phyloP scores from a whole-genome alignment of 1,284 basidiomycete species.

The Ustilago shanxiensis region DNA sequence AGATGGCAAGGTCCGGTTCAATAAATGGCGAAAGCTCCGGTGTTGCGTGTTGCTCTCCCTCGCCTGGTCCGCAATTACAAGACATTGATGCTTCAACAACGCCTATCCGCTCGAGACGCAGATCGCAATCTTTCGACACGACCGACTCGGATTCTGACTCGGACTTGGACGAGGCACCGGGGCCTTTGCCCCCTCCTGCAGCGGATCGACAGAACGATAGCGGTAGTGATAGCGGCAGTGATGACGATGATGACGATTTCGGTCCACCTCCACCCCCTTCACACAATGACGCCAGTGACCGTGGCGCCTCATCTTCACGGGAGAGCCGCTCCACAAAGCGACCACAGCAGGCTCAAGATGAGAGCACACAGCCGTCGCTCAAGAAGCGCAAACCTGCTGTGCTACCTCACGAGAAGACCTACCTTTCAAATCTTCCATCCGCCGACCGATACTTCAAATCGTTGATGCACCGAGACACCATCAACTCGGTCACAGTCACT shows the following conservation, averaged over 20 bases:
- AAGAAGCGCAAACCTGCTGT: constrained; percentile 37
- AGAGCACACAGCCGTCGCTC: not conserved
- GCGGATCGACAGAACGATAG: not conserved
- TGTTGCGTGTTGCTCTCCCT: constrained; percentile 12
- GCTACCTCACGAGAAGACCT: constrained; percentile 82
- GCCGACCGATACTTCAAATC: constrained; percentile 95
- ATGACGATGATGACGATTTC: constrained; percentile 18
- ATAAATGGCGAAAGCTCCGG: not conserved
- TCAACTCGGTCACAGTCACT: constrained; percentile 81
- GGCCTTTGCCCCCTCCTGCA: constrained; percentile 10
- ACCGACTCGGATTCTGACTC: constrained; percentile 26
- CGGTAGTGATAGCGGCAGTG: no score
- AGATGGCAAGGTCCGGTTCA: not conserved
- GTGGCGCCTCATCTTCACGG: not conserved
- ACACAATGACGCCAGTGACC: not conserved
- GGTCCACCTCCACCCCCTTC: constrained; percentile 30
- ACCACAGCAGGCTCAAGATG: constrained; percentile 3
- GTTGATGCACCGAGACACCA: constrained; percentile 96
- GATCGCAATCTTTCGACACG: constrained; percentile 34
- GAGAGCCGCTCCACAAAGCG: constrained; percentile 15
- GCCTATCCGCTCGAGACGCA: constrained; percentile 2
- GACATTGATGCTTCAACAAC: not conserved
- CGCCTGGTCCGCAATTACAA: constrained; percentile 15
- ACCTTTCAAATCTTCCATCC: constrained; percentile 89
- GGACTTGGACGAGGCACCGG: constrained; percentile 15